A percentile compares a stretch with the other conserved stretches of the same genome.
These are phyloP conservation scores for Akanthomyces dipterigenus DNA, from an alignment of 2,329 filamentous ascomycete genomes.

Conservation along the genomic window DNA sequence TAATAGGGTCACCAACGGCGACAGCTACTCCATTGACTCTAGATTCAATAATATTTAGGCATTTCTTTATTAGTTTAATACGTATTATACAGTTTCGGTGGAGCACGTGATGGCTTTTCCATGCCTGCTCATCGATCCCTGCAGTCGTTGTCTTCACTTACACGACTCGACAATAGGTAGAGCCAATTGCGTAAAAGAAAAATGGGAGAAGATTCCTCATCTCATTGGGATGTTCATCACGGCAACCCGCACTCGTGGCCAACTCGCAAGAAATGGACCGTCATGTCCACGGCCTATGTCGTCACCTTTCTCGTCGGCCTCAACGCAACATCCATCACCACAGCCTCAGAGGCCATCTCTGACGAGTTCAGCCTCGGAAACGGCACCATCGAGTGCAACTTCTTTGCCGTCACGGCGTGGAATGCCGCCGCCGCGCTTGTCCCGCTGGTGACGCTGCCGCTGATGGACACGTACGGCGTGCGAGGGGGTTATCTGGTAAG, in stretches of 20 bases:
- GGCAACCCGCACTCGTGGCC: constrained; percentile 12
- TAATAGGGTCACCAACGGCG: background rate
- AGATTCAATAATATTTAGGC: background rate
- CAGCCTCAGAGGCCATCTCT: constrained; percentile 5
- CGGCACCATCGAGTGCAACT: constrained; percentile 7
- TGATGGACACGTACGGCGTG: constrained; percentile 15
- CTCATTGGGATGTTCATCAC: constrained; percentile 6
- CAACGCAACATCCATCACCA: constrained; percentile 14
- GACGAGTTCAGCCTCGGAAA: constrained; percentile 7
- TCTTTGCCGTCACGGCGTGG: constrained; percentile 14
- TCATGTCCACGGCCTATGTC: constrained; percentile 6
- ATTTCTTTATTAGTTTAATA: background rate
- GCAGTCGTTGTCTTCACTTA: background rate
- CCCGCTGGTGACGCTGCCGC: constrained; percentile 11
- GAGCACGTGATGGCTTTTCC: background rate
- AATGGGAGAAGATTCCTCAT: background rate
- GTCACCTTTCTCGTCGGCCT: constrained; percentile 14
- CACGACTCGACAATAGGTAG: background rate
- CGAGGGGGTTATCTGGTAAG: constrained; percentile 5
- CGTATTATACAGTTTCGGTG: background rate
- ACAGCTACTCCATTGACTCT: too few species aligned
- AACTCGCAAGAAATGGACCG: constrained; percentile 10
- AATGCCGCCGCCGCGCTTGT: constrained; percentile 12
- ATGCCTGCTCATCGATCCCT: too few species aligned
- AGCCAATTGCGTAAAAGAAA: background rate